Base-by-base conservation (phyloP, 208 protist species). In the Wallacemonas rigidus region DNA sequence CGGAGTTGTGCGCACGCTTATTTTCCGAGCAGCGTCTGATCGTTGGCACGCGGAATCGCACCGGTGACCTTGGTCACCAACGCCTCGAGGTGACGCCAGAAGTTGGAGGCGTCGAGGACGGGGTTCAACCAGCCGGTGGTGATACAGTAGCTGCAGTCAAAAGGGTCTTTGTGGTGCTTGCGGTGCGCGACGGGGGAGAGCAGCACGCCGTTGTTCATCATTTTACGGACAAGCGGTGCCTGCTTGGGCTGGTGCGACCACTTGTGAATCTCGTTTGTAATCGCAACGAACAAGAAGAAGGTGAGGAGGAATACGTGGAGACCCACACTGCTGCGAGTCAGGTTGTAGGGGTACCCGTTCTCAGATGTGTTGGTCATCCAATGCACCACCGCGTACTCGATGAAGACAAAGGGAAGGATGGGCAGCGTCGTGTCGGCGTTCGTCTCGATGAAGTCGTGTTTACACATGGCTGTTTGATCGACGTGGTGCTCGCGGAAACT, bases 221-320 rank as follows among this genome's bases (percentile, higher is more conserved):
- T 65, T 45, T 82, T 76, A 7, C 78, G 81, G 40, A 95, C 91
- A 9, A 82, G 43, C 2, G 63, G 35, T 17, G 89, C 83, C 67
- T 89, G 88, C 72, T 87, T 85, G 38, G 84, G 74, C 70, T 90
- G 84, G 75, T 98, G 96, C 12, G 93, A 88, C 96, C 92, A 97
- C 83, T 98, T 98, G 79, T 98, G 96, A 54, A 98, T 95, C 63
- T 98, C 92, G 72, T 98, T 98, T 6, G 96, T 98, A 40, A 98
- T 77, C 14, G 83, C 88, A 26, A 96, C 79, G 67, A 95, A 94
- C 9, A 98, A 41, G 58, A 91, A 85, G 62, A 94, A 75, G 43
- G 83, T 87, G 56, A 90, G 77, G 56, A 87, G 38, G 80, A 95
- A 91, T 26, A 90, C 86, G 69, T 94, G 89, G 1, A 75, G 1